Evolutionary conservation across 805 yeast species (phyloP), one percentile per base, ranked within the genome.

Genomic region (Saccharomycopsis babjevae): DNA sequence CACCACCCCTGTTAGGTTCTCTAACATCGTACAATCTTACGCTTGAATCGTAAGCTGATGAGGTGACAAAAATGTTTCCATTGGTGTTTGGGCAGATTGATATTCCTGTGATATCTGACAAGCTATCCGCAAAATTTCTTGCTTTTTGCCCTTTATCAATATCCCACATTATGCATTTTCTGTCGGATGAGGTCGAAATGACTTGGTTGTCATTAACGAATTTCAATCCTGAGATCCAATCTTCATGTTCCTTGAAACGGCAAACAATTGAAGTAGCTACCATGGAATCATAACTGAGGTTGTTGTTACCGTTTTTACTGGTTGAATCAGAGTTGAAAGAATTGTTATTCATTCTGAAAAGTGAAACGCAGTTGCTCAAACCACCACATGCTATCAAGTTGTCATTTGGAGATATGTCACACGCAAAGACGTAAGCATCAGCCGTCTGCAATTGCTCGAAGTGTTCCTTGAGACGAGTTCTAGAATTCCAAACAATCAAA

Each of bases 131-230:
- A 69, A 78, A 87, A 43, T 80, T 83, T 30, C 82, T 74, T 1
- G 76, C 72, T 64, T 78, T 76, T 22, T 74, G 75, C 1, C 88
- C 85, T 65, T 81, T 82, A 10, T 78, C 76, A 28, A 89, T 77
- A 71, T 92, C 96, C 97, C 97, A 92, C 58, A 85, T 70, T 1
- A 80, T 79, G 67, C 89, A 81, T 0, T 93, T 83, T 84, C 85
- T 81, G 70, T 91, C 97, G 10, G 39, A 52, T 1, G 59, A 54
- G 2, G 59, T 79, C 0, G 96, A 88, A 18, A 90, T 68, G 0
- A 89, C 70, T 34, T 75, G 76, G 5, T 77, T 72, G 63, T 85
- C 80, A 59, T 76, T 75, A n/a, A 86, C 61, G 68, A 90, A 92
- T 56, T 82, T 84, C 64, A 88, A 77, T 65, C 84, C 89, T 0